These are phyloP conservation scores for Populus nigra DNA, from an alignment of 345 rosid species.

Conservation along the genomic window DNA sequence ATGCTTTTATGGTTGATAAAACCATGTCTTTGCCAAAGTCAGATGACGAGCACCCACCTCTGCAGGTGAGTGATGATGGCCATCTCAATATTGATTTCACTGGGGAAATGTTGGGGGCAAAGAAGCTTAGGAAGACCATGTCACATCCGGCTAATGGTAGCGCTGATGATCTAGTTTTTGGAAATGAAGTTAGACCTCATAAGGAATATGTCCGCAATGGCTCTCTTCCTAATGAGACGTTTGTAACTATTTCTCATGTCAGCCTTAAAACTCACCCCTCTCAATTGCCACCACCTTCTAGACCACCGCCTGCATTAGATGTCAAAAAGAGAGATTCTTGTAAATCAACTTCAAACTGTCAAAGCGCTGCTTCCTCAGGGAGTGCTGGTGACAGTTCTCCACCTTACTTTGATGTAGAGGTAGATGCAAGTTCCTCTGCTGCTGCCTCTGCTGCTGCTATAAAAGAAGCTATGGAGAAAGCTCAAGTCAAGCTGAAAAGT, in stretches of 20 bases:
- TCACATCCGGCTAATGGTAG: conserved; percentile 33
- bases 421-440: conserved; percentile 82
- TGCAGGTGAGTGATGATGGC: conserved; percentile 32
- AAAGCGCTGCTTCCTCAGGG: conserved; percentile 42
- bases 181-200: conserved; percentile 31
- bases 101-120: conserved; percentile 29
- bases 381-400: conserved; percentile 51
- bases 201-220: conserved; percentile 35
- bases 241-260: conserved; percentile 74
- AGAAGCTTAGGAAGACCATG: conserved; percentile 44
- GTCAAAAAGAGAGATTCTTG: conserved; percentile 34
- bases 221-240: conserved; percentile 44
- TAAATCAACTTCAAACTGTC: conserved; percentile 33
- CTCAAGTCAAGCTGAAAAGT: conserved; percentile 67
- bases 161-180: conserved; percentile 26
- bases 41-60: conserved; percentile 24
- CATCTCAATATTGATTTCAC: conserved; percentile 28
- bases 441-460: conserved; percentile 66
- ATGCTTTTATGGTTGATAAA: conserved; percentile 56
- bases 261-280: conserved; percentile 76
- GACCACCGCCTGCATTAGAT: conserved; percentile 64
- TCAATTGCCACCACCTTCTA: conserved; percentile 77
- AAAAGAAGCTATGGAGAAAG: conserved; percentile 76
- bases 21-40: conserved; percentile 26
- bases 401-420: conserved; percentile 85